These are phyloP conservation scores for Fusarium algeriense DNA, from an alignment of 2,329 filamentous ascomycete genomes.

Conservation along the genomic window DNA sequence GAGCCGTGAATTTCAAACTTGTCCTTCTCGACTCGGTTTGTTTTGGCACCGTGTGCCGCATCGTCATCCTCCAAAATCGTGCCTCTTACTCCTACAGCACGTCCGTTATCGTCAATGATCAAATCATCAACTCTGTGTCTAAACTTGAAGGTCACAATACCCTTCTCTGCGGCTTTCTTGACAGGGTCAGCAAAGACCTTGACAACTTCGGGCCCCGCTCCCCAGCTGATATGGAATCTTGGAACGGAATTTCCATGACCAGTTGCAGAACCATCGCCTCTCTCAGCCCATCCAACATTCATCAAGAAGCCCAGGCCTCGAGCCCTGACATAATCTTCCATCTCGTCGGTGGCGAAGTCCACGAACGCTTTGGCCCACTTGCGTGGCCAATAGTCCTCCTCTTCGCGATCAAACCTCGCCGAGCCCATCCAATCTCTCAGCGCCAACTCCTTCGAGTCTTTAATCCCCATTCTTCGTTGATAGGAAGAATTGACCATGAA, in stretches of 20 bases:
- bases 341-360: slow-evolving; percentile 69
- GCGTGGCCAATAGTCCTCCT: slow-evolving; percentile 69
- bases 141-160: slow-evolving; percentile 67
- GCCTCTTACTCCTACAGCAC: slow-evolving; percentile 66
- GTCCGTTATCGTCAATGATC: slow-evolving; percentile 64
- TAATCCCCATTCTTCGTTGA: slow-evolving; percentile 70
- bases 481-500: slow-evolving; percentile 70
- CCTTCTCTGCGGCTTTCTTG: slow-evolving; percentile 62
- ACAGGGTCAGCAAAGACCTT: slow-evolving; percentile 69
- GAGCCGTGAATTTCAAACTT: slow-evolving; percentile 66
- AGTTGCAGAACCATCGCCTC: slow-evolving; percentile 66
- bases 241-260: slow-evolving; percentile 74
- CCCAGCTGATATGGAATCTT: slow-evolving; percentile 73
- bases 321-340: slow-evolving; percentile 68
- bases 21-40: slow-evolving; percentile 61
- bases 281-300: slow-evolving; percentile 72
- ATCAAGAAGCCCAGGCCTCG: slow-evolving; percentile 65
- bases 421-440: slow-evolving; percentile 70
- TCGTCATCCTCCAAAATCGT: slow-evolving; percentile 65
- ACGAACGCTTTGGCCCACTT: slow-evolving; percentile 74
- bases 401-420: slow-evolving; percentile 68
- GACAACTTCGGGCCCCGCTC: slow-evolving; percentile 71
- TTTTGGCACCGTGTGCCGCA: slow-evolving; percentile 63
- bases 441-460: slow-evolving; percentile 68
- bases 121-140: slow-evolving; percentile 69